phyloP scores from a whole-genome alignment of 345 rosid species.

The Corchorus olitorius region DNA sequence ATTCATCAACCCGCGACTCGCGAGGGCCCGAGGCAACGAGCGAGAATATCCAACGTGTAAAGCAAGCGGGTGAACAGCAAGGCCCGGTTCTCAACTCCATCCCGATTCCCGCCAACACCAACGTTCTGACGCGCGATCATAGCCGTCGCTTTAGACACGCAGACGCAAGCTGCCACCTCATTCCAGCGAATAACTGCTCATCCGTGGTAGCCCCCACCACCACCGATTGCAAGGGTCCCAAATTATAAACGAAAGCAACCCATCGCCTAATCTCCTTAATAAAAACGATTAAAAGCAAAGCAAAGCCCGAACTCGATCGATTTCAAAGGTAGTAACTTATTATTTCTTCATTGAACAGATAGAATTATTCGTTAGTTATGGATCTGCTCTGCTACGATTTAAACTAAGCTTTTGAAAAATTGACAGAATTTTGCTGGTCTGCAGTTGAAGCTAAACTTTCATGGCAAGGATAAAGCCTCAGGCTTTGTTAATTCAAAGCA shows the following conservation, averaged over 20 bases:
- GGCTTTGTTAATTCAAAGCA: slow-evolving; percentile 61
- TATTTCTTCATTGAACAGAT: neutral
- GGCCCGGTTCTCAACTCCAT: neutral
- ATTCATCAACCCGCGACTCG: too few species aligned
- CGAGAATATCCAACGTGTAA: neutral
- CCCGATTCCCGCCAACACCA: neutral
- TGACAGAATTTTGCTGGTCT: neutral
- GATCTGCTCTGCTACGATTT: neutral
- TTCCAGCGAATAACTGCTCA: neutral
- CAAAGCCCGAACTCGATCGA: neutral
- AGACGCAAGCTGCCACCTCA: too few species aligned
- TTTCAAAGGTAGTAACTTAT: slow-evolving; percentile 1
- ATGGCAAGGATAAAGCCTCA: slow-evolving; percentile 81
- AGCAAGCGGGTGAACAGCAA: neutral
- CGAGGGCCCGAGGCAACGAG: too few species aligned
- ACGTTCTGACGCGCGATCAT: neutral
- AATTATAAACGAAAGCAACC: neutral
- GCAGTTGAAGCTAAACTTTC: slow-evolving; percentile 3
- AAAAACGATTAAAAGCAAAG: neutral
- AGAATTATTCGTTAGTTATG: neutral
- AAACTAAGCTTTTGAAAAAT: neutral
- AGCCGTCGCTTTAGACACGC: neutral
- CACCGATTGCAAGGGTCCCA: neutral
- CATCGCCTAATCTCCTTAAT: too few species aligned
- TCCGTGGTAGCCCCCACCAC: neutral